These are phyloP conservation scores for Rhynchosporium graminicola DNA, from an alignment of 2,329 filamentous ascomycete species.

Conservation along the genomic window DNA sequence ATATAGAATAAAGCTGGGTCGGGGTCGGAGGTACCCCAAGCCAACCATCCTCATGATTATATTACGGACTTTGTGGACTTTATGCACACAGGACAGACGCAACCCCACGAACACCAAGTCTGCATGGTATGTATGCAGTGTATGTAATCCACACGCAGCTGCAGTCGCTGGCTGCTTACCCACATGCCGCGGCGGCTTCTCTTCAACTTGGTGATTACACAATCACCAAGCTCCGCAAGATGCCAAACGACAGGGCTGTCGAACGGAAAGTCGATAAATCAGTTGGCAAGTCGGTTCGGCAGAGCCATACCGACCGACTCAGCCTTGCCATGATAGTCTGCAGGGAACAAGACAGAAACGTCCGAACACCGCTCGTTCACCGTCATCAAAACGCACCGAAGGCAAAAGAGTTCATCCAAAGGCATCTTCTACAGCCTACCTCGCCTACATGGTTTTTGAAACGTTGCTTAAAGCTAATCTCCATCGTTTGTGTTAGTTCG, in stretches of 20 bases:
- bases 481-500: neutral
- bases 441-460: neutral
- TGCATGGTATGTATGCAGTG: neutral
- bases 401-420: slow-evolving; percentile 3
- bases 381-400: neutral
- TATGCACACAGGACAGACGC: slow-evolving; percentile 8
- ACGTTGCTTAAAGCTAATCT: neutral
- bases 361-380: neutral
- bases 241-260: neutral
- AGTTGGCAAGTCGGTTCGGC: neutral
- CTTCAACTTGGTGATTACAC: slow-evolving; percentile 4
- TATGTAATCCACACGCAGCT: slow-evolving; percentile 14
- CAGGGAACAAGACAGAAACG: neutral
- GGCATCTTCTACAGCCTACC: neutral
- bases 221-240: neutral
- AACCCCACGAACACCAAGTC: slow-evolving; percentile 10
- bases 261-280: neutral
- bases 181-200: slow-evolving; percentile 3
- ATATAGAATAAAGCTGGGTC: slow-evolving; percentile 8
- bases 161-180: slow-evolving; percentile 7
- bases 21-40: neutral
- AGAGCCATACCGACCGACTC: neutral
- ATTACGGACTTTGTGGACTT: neutral
- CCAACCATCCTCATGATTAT: slow-evolving; percentile 7
- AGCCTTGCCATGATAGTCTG: slow-evolving; percentile 1